phyloP scores from a whole-genome alignment of 345 rosid species.

The Dimocarpus longan region DNA sequence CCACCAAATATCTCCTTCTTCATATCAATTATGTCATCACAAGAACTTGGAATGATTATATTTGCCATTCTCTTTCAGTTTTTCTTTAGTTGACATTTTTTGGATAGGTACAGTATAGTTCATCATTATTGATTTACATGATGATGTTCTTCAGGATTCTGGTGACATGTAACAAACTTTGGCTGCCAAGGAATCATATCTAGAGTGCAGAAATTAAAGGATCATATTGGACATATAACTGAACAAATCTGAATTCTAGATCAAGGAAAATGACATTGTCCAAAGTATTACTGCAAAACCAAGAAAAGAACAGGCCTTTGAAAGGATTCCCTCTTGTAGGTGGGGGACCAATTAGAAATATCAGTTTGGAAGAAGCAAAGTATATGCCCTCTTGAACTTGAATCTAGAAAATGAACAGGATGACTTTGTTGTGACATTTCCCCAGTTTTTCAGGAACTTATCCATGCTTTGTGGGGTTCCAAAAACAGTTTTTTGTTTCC shows the following conservation, averaged over 20 bases:
- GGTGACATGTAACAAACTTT: neutral
- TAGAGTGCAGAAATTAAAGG: neutral
- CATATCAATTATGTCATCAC: neutral
- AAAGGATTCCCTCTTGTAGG: constrained; percentile 5
- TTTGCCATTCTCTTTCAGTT: no score
- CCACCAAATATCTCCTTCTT: neutral
- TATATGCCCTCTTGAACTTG: neutral
- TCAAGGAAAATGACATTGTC: constrained; percentile 7
- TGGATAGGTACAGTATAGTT: neutral
- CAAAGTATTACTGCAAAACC: constrained; percentile 8
- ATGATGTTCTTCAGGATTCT: constrained; percentile 1
- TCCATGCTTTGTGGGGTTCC: neutral
- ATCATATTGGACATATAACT: neutral
- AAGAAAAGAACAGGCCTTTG: constrained; percentile 14
- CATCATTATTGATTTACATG: neutral
- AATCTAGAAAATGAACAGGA: neutral
- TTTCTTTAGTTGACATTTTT: neutral
- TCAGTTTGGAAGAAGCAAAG: constrained; percentile 1
- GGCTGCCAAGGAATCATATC: neutral
- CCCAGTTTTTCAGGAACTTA: neutral
- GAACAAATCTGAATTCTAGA: neutral
- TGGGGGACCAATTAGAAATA: constrained; percentile 12
- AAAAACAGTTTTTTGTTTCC: neutral
- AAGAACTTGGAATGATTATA: neutral
- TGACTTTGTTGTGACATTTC: neutral